Evolutionary conservation across 176 grass and related monocot species (phyloP), one percentile per base, ranked within the genome.

Genomic region (Aechmea fasciata): DNA sequence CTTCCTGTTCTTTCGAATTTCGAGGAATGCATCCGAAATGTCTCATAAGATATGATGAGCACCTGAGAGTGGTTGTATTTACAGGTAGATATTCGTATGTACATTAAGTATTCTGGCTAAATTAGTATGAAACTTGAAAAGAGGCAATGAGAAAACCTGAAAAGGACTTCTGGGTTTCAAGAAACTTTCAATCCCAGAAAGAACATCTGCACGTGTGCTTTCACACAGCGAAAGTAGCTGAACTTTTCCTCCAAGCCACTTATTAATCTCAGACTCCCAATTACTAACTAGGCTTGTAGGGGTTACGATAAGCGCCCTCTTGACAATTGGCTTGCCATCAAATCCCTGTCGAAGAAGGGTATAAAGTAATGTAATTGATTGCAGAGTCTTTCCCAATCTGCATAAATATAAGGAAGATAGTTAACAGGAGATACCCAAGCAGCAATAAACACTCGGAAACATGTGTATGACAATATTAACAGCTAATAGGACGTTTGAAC

Each of bases 231-330:
- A 77, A 73, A 97, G 78, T 49, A 97, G 53, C 65, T 79, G 76
- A 59, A 97, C 82, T 87, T 70, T 92, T 55, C 82, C 79, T 22
- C 78, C 81, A 72, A 97, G 71, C 93, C 93, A 97, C 80, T 97
- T 97, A 65, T 83, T 83, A 71, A 92, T 90, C 83, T 97, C 89
- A 64, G 93, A 81, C 52, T 97, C 93, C 93, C 89, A 97, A 72
- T 97, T 92, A 68, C 89, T 97, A 71, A 92, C 93, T 61, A 97
- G 84, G 75, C 93, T 97, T 87, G 93, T 97, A 28, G 89, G 89
- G 25, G 89, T 97, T 57, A 97, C 93, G 79, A 97, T 83, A 28
- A 97, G 54, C 48, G 71, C 79, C 70, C 77, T 92, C 81, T 87
- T 92, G 69, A 97, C 93, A 79, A 97, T 97, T 55, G 89, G 89